Evolutionary conservation across 352 stramenopile species (phyloP).

Genomic region (Globisporangium uncinulatum): DNA sequence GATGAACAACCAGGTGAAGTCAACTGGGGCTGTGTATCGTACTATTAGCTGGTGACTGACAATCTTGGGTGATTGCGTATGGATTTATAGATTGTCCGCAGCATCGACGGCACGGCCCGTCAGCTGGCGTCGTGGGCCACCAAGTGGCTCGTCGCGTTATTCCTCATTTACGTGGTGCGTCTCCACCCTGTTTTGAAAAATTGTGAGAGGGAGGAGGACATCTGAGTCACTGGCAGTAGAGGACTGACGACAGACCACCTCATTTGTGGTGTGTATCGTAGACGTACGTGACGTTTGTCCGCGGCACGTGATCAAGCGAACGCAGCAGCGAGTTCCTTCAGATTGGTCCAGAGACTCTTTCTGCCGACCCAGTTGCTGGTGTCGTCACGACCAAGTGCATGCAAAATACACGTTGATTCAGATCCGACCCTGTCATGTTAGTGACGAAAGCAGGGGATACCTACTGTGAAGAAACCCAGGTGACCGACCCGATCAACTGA

Average conservation of each 20-base stretch:
- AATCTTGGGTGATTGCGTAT: neutral
- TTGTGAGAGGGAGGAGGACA: no score
- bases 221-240: no score
- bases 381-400: no score
- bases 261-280: neutral
- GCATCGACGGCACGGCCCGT: constrained; percentile 43
- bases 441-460: no score
- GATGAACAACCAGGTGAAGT: constrained; percentile 61
- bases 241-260: no score
- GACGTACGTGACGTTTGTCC: constrained; percentile 15
- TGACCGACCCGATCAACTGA: no score
- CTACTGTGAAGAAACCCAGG: no score
- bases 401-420: no score
- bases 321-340: neutral
- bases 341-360: no score
- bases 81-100: constrained; percentile 42
- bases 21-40: neutral
- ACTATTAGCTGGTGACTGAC: neutral
- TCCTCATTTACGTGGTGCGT: constrained; percentile 43
- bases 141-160: constrained; percentile 56
- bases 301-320: constrained; percentile 1
- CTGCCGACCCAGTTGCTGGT: no score
- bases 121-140: constrained; percentile 44
- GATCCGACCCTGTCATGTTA: no score
- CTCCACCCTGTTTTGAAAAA: neutral